A percentile compares a stretch with the other conserved stretches of the same genome.
Evolutionary conservation across 2,329 filamentous ascomycete species (phyloP).

Genomic region (Diaporthe humulicola): DNA sequence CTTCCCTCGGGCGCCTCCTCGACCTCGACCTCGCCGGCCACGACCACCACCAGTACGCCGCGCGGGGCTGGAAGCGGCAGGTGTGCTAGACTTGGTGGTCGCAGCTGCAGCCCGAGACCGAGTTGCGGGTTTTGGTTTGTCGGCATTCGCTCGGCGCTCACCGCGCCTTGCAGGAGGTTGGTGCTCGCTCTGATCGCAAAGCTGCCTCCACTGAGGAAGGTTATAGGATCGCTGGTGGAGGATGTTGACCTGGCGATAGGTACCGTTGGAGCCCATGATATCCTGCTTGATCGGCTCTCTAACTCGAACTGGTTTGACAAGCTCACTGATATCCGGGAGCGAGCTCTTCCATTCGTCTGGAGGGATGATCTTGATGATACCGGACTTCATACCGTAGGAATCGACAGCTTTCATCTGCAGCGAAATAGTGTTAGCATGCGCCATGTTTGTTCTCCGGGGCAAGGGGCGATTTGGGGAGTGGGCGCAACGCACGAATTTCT

Average conservation of each 20-base stretch:
- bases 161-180: constrained; percentile 94
- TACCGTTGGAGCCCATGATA: constrained; percentile 95
- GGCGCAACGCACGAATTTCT: constrained; percentile 78
- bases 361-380: constrained; percentile 95
- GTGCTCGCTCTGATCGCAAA: constrained; percentile 95
- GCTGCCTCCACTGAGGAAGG: constrained; percentile 92
- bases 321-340: constrained; percentile 83
- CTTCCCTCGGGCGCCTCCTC: constrained; percentile 56
- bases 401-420: constrained; percentile 83
- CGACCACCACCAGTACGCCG: constrained; percentile 33
- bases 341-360: constrained; percentile 92
- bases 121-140: constrained; percentile 61
- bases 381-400: constrained; percentile 95
- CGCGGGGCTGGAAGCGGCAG: constrained; percentile 21
- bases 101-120: constrained; percentile 54
- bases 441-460: constrained; percentile 12
- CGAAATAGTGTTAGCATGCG: constrained; percentile 46
- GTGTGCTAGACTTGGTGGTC: constrained; percentile 32
- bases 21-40: constrained; percentile 44
- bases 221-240: constrained; percentile 97
- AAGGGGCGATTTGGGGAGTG: neutral
- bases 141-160: constrained; percentile 76
- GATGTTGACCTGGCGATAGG: constrained; percentile 97
- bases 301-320: constrained; percentile 91
- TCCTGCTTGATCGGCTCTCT: constrained; percentile 99